phyloP scores from a whole-genome alignment of 202 grass and related monocot genomes.

The Eragrostis tef region DNA sequence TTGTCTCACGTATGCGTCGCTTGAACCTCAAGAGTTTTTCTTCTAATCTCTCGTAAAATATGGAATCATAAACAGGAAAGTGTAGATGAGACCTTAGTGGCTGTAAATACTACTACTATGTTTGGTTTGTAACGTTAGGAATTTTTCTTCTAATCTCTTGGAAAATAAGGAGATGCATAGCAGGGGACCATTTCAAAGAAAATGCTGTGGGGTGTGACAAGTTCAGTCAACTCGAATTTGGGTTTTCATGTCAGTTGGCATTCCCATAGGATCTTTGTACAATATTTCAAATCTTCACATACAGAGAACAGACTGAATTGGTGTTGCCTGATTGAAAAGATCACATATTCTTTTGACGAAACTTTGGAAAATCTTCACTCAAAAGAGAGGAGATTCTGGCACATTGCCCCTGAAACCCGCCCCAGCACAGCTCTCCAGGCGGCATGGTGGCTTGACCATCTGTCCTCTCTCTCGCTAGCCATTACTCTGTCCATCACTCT shows the following conservation, averaged over 20 bases:
- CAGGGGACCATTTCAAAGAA: too few species aligned
- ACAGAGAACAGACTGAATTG: neutral
- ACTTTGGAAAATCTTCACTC: neutral
- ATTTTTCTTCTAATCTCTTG: too few species aligned
- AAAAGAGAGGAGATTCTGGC: slow-evolving; percentile 8
- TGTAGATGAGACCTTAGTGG: too few species aligned
- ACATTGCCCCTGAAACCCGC: slow-evolving; percentile 30
- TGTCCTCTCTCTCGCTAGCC: slow-evolving; percentile 30
- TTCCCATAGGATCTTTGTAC: neutral
- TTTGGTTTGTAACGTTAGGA: too few species aligned
- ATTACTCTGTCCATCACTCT: neutral
- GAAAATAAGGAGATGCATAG: too few species aligned
- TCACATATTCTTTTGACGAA: neutral
- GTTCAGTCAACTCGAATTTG: neutral
- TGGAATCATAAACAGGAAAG: too few species aligned
- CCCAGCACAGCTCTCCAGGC: slow-evolving; percentile 39
- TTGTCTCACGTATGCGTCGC: neutral
- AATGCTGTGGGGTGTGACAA: neutral
- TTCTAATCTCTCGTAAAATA: too few species aligned
- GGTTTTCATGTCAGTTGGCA: neutral
- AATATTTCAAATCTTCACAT: neutral
- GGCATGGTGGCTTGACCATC: slow-evolving; percentile 25
- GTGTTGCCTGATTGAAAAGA: neutral
- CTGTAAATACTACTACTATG: too few species aligned
- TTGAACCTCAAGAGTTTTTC: neutral